Evolutionary conservation across 306 rosid genomes (phyloP), one percentile per base, ranked within the genome.

Genomic region (Castanospermum australe): DNA sequence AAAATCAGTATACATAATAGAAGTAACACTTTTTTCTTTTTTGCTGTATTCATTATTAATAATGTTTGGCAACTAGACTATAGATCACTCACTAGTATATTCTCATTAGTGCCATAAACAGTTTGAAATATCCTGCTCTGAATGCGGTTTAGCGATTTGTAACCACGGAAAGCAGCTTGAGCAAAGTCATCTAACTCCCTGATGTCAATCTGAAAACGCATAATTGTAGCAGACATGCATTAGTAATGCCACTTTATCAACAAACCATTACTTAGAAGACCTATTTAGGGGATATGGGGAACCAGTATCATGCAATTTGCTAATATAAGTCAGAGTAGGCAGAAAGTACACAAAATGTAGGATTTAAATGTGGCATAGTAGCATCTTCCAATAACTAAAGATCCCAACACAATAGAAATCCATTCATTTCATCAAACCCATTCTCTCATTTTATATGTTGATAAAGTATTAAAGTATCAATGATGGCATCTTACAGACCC

Each of bases 161-260:
- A 92, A 50, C 97, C 99, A 60, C 70, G 91, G 80, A 94, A 94
- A 71, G 99, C 99, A 78, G 99, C 97, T 92, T 94, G 99, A 72
- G 99, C 97, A 87, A 94, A 94, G 78, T 89, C 97, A 81, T 94
- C 99, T 68, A 94, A 84, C 85, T 94, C 99, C 76, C 71, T 56
- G 80, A 94, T 91, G 76, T 92, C 99, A 81, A 94, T 91, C 98
- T 92, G 93, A 73, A 69, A 84, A 56, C 48, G 81, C 76, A 78
- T 32, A 60, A 79, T 50, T 60, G 71, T 56, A 57, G 54, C 51
- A 66, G 21, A 86, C 71, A 55, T 68, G 51, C 67, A 81, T 69
- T 71, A 71, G 77, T 77, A 47, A 41, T 60, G 12, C 47, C 61
- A 56, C 57, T 74, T 61, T 39, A 67, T 55, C 45, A 81, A 69